A percentile compares a stretch with the other conserved stretches of the same genome.
These are phyloP conservation scores for Penicillium sp. DNA, from an alignment of 2,329 filamentous ascomycete species.

Conservation along the genomic window DNA sequence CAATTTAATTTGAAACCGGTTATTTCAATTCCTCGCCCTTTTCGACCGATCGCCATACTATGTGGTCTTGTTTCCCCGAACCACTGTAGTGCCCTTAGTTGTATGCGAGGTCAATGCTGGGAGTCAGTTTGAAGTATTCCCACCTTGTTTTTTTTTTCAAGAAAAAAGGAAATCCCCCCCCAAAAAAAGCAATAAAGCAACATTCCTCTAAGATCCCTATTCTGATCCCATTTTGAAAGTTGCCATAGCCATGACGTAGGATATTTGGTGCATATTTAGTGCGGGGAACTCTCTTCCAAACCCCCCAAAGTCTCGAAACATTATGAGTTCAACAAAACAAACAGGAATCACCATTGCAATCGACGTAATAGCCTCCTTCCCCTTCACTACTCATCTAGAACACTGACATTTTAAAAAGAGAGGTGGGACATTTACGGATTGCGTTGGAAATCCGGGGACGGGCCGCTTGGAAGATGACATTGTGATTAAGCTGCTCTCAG, in stretches of 20 bases:
- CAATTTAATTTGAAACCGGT: constrained; percentile 22
- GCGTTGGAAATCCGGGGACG: constrained; percentile 52
- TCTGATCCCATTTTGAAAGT: no score
- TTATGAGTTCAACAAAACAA: constrained; percentile 5
- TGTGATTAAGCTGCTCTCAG: constrained; percentile 83
- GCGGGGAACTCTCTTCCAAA: no score
- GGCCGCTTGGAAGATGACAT: constrained; percentile 65
- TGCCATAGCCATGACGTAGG: background rate
- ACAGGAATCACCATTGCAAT: constrained; percentile 25
- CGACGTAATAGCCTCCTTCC: constrained; percentile 13
- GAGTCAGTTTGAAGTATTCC: no score
- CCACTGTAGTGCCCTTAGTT: constrained; percentile 14
- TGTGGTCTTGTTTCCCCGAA: background rate
- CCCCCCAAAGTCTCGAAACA: no score
- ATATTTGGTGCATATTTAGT: background rate
- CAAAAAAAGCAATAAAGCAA: no score
- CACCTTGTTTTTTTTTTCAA: no score
- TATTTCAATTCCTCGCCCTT: constrained; percentile 15
- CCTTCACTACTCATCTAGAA: background rate
- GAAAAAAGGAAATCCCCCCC: no score
- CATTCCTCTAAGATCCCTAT: no score
- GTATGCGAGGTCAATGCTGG: background rate
- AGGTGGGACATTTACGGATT: constrained; percentile 26
- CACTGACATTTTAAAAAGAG: constrained; percentile 12
- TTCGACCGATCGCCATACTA: constrained; percentile 19